Evolutionary conservation across 163 green algal species (phyloP), one percentile per base, ranked within the genome.

Genomic region (Coccomyxa subellipsoidea): DNA sequence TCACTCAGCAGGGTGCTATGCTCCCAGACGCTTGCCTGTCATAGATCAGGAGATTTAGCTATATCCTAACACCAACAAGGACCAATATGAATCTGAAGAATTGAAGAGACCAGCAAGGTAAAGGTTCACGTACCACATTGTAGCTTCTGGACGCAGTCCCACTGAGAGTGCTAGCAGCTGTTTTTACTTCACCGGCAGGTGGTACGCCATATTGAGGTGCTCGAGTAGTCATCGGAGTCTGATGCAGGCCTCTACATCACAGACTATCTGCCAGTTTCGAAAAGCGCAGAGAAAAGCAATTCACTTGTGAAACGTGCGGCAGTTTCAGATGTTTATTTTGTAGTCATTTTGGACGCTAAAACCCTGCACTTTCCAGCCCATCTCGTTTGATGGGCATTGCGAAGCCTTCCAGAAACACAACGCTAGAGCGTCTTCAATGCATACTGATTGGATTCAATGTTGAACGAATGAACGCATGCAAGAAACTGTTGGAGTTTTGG

Each of bases 21-120:
- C 76, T 97, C 93, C 90, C 92, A 96, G 1, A 85, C 84, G 77
- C 89, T 93, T 18, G 90, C 91, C 91, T 95, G 90, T 80, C 77
- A 59, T 1, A 59, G 23, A 59, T 59, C 2, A 59, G 23, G 1
- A 59, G 3, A 18, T 1, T 59, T 59, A 23, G 10, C 10, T 10
- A 59, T 59, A 59, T 12, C 23, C 23, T 7, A 18, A 27, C 15
- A 12, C 47, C 21, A 12, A 21, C 47, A 59, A 5, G 21, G 47
- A 12, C 47, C 47, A 59, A 59, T 18, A 59, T 8, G 21, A 8
- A 59, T n/a, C n/a, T n/a, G n/a, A n/a, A n/a, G n/a, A 59, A 18
- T 2, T 59, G 3, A 12, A 27, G 47, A 59, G 47, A 18, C 15
- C 47, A 59, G 5, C 15, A 6, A 59, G 18, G 66, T 2, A 36